These are phyloP conservation scores for Scheffersomyces lignosus DNA, from an alignment of 805 yeast species.

Conservation along the genomic window DNA sequence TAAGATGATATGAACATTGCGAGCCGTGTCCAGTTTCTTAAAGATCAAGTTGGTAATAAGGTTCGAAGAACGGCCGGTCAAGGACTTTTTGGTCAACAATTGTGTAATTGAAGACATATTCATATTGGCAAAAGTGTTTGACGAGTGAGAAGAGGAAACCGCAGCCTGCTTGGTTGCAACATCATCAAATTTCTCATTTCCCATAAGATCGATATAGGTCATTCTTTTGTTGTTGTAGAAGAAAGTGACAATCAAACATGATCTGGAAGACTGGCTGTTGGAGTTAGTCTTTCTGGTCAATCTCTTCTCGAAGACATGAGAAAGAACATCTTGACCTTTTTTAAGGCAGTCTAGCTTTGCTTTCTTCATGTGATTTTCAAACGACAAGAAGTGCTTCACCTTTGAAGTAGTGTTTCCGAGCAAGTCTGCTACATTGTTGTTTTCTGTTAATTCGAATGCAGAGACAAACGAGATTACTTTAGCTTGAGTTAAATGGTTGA, in stretches of 20 bases:
- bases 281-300: slow-evolving; percentile 19
- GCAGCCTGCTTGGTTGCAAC: slow-evolving; percentile 3
- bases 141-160: slow-evolving; percentile 2
- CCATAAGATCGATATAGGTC: slow-evolving; percentile 30
- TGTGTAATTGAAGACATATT: slow-evolving; percentile 30
- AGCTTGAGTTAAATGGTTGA: slow-evolving; percentile 3
- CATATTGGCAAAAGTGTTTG: slow-evolving; percentile 26
- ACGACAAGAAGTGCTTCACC: slow-evolving; percentile 8
- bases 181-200: slow-evolving; percentile 27
- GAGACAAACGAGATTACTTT: slow-evolving; percentile 10
- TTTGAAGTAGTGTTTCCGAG: slow-evolving; percentile 12
- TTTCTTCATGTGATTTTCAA: slow-evolving; percentile 15
- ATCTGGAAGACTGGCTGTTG: slow-evolving; percentile 21
- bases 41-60: slow-evolving; percentile 28
- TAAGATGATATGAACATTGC: slow-evolving; percentile 21
- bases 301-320: slow-evolving; percentile 17
- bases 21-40: slow-evolving; percentile 10
- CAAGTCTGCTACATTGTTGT: slow-evolving; percentile 25
- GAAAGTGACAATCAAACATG: slow-evolving; percentile 27
- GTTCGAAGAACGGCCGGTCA: slow-evolving; percentile 23
- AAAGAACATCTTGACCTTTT: slow-evolving; percentile 7
- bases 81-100: slow-evolving; percentile 13
- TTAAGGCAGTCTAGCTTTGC: slow-evolving; percentile 9
- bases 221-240: slow-evolving; percentile 16
- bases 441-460: slow-evolving; percentile 30